Evolutionary conservation across 2,329 filamentous ascomycete genomes (phyloP).

Genomic region (Aspergillus bombycis): DNA sequence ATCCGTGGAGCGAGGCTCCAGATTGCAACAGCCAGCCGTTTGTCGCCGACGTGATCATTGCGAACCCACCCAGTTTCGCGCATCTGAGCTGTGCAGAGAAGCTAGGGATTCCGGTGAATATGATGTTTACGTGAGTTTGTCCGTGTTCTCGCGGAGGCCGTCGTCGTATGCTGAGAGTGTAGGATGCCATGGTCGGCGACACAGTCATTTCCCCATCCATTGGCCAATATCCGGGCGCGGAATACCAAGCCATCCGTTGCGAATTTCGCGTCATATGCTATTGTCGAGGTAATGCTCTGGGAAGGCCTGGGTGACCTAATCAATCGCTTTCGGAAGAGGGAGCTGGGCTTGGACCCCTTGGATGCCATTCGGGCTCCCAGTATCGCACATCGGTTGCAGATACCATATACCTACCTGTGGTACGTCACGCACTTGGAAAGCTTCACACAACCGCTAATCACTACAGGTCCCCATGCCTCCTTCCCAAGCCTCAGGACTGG

Average conservation of each 20-base stretch:
- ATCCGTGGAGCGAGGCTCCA: slow-evolving; percentile 35
- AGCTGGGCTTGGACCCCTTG: slow-evolving; percentile 74
- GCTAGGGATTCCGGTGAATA: slow-evolving; percentile 73
- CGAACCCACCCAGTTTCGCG: slow-evolving; percentile 78
- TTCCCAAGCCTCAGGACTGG: slow-evolving; percentile 81
- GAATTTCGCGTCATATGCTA: slow-evolving; percentile 80
- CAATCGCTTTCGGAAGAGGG: slow-evolving; percentile 78
- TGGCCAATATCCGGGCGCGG: slow-evolving; percentile 77
- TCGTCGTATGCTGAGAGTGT: slow-evolving; percentile 6
- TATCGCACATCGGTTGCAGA: slow-evolving; percentile 71
- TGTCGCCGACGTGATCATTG: slow-evolving; percentile 85
- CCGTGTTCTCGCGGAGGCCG: background rate
- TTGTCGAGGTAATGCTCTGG: slow-evolving; percentile 93
- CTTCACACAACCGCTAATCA: slow-evolving; percentile 11
- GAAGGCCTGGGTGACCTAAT: slow-evolving; percentile 89
- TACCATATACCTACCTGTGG: slow-evolving; percentile 94
- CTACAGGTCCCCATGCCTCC: slow-evolving; percentile 68
- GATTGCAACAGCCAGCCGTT: slow-evolving; percentile 64
- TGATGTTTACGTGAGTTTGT: slow-evolving; percentile 80
- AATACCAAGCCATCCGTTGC: slow-evolving; percentile 76
- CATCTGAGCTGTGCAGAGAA: slow-evolving; percentile 80
- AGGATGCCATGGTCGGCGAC: slow-evolving; percentile 90
- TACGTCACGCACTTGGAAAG: slow-evolving; percentile 24
- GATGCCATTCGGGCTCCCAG: slow-evolving; percentile 82
- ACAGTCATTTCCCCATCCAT: slow-evolving; percentile 79